Conservation (phyloP, 768 basidiomycete genomes). For the Termitomyces sp. region DNA sequence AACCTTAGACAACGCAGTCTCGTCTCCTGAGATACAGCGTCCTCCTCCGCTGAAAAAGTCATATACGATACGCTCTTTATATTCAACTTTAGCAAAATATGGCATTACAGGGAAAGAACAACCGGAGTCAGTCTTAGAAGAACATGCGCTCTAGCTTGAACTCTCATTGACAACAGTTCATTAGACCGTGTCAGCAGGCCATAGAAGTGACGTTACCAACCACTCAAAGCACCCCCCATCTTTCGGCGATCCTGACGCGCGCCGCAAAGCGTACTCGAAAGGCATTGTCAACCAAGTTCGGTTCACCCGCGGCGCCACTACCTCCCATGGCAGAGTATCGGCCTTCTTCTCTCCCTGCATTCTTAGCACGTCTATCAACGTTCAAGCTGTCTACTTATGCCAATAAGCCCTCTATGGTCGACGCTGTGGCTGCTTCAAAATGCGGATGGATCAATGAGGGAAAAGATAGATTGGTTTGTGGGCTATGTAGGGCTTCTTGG, state of each 20-base stretch:
- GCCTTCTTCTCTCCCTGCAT: slow-evolving; percentile 71
- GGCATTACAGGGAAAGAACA: slow-evolving; percentile 53
- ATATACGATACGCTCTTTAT: slow-evolving; percentile 53
- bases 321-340: slow-evolving; percentile 49
- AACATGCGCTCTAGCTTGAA: slow-evolving; percentile 2
- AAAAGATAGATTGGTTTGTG: slow-evolving; percentile 73
- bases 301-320: slow-evolving; percentile 23
- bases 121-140: slow-evolving; percentile 16
- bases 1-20: slow-evolving; percentile 59
- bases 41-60: slow-evolving; percentile 50
- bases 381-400: slow-evolving; percentile 78
- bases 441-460: slow-evolving; percentile 85
- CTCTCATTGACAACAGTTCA: not conserved
- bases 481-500: slow-evolving; percentile 69
- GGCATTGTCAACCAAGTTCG: slow-evolving; percentile 38
- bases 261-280: slow-evolving; percentile 52
- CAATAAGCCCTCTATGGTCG: slow-evolving; percentile 67
- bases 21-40: slow-evolving; percentile 24
- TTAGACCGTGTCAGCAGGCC: not conserved
- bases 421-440: slow-evolving; percentile 75
- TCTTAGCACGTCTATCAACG: slow-evolving; percentile 67
- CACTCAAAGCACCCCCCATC: slow-evolving; percentile 60
- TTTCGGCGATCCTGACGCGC: slow-evolving; percentile 67
- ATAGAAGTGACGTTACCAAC: slow-evolving; percentile 16
- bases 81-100: slow-evolving; percentile 76